phyloP scores from a whole-genome alignment of 2,329 filamentous ascomycete genomes.

The Neodidymelliopsis sp. region DNA sequence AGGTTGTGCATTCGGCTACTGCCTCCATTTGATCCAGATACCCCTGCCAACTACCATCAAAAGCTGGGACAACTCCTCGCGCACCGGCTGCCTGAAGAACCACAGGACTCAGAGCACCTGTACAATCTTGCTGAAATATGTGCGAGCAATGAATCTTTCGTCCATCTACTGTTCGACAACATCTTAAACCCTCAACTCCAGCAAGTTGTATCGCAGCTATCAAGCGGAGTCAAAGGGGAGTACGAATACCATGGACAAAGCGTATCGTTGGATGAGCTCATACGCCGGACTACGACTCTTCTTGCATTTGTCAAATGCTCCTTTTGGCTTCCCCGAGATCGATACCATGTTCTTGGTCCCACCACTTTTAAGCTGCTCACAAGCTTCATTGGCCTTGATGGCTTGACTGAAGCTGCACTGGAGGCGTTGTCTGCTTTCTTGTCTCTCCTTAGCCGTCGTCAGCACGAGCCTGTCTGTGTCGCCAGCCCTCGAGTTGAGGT shows the following conservation, averaged over 20 bases:
- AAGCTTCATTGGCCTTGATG: conserved; percentile 28
- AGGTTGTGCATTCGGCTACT: conserved; percentile 10
- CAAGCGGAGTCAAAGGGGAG: not conserved
- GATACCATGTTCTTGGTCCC: conserved; percentile 29
- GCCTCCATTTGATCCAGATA: not conserved
- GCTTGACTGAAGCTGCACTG: conserved; percentile 30
- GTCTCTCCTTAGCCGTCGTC: conserved; percentile 17
- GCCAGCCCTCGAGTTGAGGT: not conserved
- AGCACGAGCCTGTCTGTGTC: conserved; percentile 13
- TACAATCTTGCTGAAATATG: conserved; percentile 38
- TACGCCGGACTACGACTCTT: conserved; percentile 23
- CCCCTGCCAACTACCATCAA: conserved; percentile 6
- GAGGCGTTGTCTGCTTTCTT: conserved; percentile 42
- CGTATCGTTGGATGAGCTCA: conserved; percentile 9
- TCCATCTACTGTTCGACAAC: conserved; percentile 20
- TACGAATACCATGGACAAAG: not conserved
- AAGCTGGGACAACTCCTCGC: conserved; percentile 28
- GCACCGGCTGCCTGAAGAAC: conserved; percentile 22
- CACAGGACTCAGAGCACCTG: conserved; percentile 24
- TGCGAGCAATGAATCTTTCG: conserved; percentile 26
- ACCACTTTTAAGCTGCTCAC: conserved; percentile 26
- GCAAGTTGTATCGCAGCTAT: conserved; percentile 5
- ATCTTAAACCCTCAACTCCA: conserved; percentile 11
- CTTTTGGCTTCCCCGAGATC: conserved; percentile 36
- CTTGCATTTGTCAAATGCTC: conserved; percentile 42